Evolutionary conservation across 768 basidiomycete genomes (phyloP).

Genomic region (Lactarius trivialis): DNA sequence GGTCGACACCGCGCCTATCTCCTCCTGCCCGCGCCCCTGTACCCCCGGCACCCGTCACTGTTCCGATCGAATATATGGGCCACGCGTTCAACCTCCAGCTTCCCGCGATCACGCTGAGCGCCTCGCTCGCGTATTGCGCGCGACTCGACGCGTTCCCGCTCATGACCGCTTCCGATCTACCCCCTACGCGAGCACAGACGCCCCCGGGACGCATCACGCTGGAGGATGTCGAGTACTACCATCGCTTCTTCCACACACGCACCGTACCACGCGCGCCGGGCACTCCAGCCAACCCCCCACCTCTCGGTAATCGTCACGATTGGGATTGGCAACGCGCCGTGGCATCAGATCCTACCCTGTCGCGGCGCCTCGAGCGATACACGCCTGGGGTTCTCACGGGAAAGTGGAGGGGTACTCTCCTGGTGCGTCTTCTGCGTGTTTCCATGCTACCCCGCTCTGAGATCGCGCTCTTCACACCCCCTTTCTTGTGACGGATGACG

Average conservation of each 20-base stretch:
- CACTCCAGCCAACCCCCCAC: background rate
- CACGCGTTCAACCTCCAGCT: constrained; percentile 12
- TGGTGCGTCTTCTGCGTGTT: constrained; percentile 15
- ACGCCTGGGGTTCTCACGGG: constrained; percentile 10
- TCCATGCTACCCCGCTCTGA: background rate
- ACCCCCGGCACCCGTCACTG: constrained; percentile 1
- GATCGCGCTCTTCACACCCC: background rate
- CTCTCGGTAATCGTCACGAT: background rate
- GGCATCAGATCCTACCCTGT: background rate
- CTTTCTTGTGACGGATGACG: background rate
- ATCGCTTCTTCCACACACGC: constrained; percentile 5
- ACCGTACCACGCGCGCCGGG: constrained; percentile 7
- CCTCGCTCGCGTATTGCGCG: constrained; percentile 18
- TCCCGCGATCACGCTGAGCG: constrained; percentile 14
- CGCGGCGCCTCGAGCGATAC: constrained; percentile 2
- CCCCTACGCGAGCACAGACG: background rate
- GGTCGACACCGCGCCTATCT: background rate
- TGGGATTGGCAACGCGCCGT: constrained; percentile 17
- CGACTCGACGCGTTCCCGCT: constrained; percentile 14
- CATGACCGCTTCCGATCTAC: background rate
- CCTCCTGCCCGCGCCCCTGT: background rate
- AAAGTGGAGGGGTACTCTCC: constrained; percentile 11
- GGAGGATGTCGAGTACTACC: constrained; percentile 17
- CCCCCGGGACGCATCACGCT: background rate
- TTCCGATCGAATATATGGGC: constrained; percentile 9